These are phyloP conservation scores for Apiotrichum veenhuisii DNA, from an alignment of 1,284 basidiomycete genomes.

Conservation along the genomic window DNA sequence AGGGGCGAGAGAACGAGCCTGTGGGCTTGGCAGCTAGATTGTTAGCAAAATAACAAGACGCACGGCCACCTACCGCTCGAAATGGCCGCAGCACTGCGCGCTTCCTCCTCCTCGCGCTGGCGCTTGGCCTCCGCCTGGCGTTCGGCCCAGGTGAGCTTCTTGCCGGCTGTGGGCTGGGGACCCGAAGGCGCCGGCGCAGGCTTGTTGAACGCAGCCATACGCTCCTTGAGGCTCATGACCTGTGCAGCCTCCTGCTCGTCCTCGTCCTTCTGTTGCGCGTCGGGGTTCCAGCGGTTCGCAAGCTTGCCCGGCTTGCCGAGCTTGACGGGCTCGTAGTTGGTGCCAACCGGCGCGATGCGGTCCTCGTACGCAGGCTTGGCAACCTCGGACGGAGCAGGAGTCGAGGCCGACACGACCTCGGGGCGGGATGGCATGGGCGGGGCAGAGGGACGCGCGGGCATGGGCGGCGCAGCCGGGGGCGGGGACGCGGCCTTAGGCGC, in stretches of 20 bases:
- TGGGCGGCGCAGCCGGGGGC: conserved; percentile 42
- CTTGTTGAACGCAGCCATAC: conserved; percentile 40
- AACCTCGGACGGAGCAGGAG: conserved; percentile 38
- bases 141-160: conserved; percentile 87
- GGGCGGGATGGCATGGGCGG: conserved; percentile 17
- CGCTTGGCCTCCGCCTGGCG: conserved; percentile 81
- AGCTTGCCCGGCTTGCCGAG: conserved; percentile 74
- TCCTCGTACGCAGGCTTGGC: conserved; percentile 71
- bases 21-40: conserved; percentile 2
- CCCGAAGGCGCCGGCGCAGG: conserved; percentile 8
- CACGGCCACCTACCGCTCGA: conserved; percentile 32
- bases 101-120: conserved; percentile 75
- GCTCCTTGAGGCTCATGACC: conserved; percentile 33
- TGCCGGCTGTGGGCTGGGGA: conserved; percentile 38
- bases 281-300: conserved; percentile 68
- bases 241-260: conserved; percentile 37
- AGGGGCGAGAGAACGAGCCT: conserved; percentile 14
- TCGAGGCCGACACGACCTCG: conserved; percentile 26
- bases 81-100: conserved; percentile 58
- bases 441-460: conserved; percentile 21
- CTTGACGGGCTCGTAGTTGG: conserved; percentile 79
- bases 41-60: neutral
- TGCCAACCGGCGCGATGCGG: conserved; percentile 75
- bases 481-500: conserved; percentile 50
- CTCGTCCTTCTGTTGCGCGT: conserved; percentile 43